Conservation (phyloP, 1,139 yeast species). For the Scheffersomyces parashehatae region DNA sequence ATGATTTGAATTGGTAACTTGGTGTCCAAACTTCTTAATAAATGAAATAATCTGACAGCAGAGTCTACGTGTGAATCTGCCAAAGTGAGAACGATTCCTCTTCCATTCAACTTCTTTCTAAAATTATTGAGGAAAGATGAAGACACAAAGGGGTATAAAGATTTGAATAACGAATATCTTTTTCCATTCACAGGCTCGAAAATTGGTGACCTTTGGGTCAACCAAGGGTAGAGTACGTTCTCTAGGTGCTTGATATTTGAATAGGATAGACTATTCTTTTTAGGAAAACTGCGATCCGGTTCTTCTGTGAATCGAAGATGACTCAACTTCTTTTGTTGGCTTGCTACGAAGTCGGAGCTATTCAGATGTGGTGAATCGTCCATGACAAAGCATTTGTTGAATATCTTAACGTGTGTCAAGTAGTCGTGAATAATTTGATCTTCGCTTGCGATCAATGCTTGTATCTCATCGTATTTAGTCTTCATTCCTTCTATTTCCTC, state of each 20-base stretch:
- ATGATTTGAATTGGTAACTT: constrained; percentile 39
- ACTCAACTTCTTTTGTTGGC: neutral
- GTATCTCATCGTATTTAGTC: constrained; percentile 8
- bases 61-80: constrained; percentile 28
- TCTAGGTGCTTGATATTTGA: neutral
- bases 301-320: neutral
- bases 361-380: neutral
- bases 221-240: constrained; percentile 23
- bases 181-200: constrained; percentile 20
- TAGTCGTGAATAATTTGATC: constrained; percentile 13
- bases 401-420: constrained; percentile 11
- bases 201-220: constrained; percentile 23
- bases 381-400: constrained; percentile 12
- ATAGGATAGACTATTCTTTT: neutral
- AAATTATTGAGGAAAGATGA: neutral
- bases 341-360: neutral
- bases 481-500: neutral
- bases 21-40: constrained; percentile 33
- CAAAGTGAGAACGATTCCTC: constrained; percentile 37
- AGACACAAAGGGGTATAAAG: neutral
- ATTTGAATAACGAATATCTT: constrained; percentile 3
- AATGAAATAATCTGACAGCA: constrained; percentile 27
- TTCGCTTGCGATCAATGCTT: constrained; percentile 8
- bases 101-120: constrained; percentile 24
- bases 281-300: neutral